Conservation (phyloP, 495 filamentous ascomycete genomes). For the Hypoxylon intermedium region DNA sequence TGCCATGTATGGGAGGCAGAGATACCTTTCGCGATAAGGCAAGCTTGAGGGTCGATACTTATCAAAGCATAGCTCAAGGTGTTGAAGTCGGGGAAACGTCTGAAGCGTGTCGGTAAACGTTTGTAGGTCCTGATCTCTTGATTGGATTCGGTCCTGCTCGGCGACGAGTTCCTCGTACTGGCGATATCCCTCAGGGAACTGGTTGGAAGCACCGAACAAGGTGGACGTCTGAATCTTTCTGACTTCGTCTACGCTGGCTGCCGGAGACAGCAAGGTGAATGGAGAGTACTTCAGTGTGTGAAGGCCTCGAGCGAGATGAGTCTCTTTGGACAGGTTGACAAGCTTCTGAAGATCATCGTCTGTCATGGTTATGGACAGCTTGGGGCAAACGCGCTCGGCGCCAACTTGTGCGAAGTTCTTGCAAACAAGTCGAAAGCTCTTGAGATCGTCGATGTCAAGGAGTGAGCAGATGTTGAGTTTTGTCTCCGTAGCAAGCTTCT, state of each 20-base stretch:
- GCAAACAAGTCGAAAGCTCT: slow-evolving; percentile 24
- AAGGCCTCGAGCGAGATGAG: slow-evolving; percentile 19
- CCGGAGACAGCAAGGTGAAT: background rate
- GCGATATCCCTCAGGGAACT: background rate
- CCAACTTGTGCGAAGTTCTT: slow-evolving; percentile 22
- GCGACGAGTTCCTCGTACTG: background rate
- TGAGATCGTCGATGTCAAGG: slow-evolving; percentile 4
- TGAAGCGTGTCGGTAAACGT: background rate
- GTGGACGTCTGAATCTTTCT: too few species aligned
- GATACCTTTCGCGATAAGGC: too few species aligned
- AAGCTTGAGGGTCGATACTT: too few species aligned
- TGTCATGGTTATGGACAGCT: slow-evolving; percentile 10
- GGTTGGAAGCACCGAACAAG: too few species aligned
- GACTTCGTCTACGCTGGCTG: background rate
- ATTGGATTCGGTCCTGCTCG: background rate
- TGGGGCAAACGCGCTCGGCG: slow-evolving; percentile 16
- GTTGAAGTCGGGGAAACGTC: background rate
- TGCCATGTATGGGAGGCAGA: too few species aligned
- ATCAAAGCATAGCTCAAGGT: background rate
- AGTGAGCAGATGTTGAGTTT: slow-evolving; percentile 15
- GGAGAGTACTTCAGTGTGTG: slow-evolving; percentile 17
- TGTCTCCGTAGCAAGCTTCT: slow-evolving; percentile 18
- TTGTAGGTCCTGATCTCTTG: background rate
- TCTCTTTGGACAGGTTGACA: slow-evolving; percentile 5
- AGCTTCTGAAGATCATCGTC: slow-evolving; percentile 2